Evolutionary conservation across 306 rosid species (phyloP), one percentile per base, ranked within the genome.

Genomic region (Arachis stenosperma): DNA sequence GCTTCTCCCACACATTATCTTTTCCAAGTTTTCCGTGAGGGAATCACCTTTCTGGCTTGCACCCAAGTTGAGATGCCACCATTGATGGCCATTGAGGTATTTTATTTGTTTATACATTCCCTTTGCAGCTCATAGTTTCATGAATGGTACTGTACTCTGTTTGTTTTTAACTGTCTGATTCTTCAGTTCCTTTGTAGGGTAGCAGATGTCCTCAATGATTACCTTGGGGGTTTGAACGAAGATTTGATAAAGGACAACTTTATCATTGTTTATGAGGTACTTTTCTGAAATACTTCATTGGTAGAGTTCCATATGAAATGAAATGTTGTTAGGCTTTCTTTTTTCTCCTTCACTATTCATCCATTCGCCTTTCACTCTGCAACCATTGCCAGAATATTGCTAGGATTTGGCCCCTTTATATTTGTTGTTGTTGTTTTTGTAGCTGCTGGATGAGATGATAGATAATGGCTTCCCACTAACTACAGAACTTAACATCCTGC

Each of bases 401-500:
- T 33, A 33, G 37, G 37, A 33, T 33, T 33, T 33, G 37, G 37
- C 37, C 4, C 4, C 37, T 33, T 33, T 3, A 33, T 33, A 33
- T 33, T 33, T 33, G 37, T 33, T 33, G 4, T 33, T 33, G 37
- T 33, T 77, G 57, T 73, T 71, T 52, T 73, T 80, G 82, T 83
- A 91, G 99, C 87, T 94, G 82, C 84, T 94, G 81, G 99, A 94
- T 83, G 99, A 94, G 85, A 94, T 91, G 99, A 91, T 89, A 68
- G 99, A 94, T 92, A 94, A 91, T 65, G 99, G 99, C 67, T 94
- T 91, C 89, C 97, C 97, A 6, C 90, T 94, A 83, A 91, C 95
- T 37, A 91, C 99, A 10, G 99, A 94, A 69, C 99, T 88, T 46
- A 89, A 91, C 73, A 84, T 94, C 79, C 82, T 94, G 78, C 89